Conservation (phyloP, 352 stramenopile genomes). For the Pilasporangium apinafurcum region DNA sequence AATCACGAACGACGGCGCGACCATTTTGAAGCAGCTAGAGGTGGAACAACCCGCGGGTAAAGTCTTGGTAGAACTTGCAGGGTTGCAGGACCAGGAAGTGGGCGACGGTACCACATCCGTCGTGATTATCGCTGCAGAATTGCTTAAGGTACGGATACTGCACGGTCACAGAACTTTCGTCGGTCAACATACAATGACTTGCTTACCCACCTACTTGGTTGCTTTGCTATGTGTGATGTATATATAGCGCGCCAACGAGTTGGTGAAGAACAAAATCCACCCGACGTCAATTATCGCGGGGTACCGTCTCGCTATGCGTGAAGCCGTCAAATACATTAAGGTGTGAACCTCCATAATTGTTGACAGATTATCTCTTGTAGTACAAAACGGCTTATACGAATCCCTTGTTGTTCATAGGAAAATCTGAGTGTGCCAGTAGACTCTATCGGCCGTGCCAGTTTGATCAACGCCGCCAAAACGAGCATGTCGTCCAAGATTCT, state of each 20-base stretch:
- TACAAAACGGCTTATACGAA: no score
- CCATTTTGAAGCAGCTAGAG: slow-evolving; percentile 98
- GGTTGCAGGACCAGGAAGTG: slow-evolving; percentile 99
- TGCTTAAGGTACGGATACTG: slow-evolving; percentile 87
- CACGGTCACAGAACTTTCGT: slow-evolving; percentile 2
- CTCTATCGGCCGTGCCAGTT: slow-evolving; percentile 90
- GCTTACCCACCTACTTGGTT: neutral
- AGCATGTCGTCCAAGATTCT: slow-evolving; percentile 99
- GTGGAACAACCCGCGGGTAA: slow-evolving; percentile 99
- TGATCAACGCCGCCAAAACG: slow-evolving; percentile 97
- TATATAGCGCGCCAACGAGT: slow-evolving; percentile 90
- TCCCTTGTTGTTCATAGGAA: no score
- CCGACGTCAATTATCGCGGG: slow-evolving; percentile 98
- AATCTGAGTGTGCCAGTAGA: slow-evolving; percentile 96
- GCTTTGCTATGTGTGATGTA: neutral
- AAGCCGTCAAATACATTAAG: slow-evolving; percentile 99
- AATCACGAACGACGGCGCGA: slow-evolving; percentile 99
- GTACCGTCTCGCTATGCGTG: slow-evolving; percentile 98
- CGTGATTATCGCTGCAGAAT: slow-evolving; percentile 98
- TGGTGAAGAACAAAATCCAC: slow-evolving; percentile 99
- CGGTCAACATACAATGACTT: neutral
- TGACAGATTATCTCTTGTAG: neutral
- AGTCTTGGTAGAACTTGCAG: slow-evolving; percentile 96
- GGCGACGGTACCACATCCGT: slow-evolving; percentile 99
- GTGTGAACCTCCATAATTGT: neutral